Evolutionary conservation across 345 rosid genomes (phyloP), one percentile per base, ranked within the genome.

Genomic region (Rubroshorea leprosula): DNA sequence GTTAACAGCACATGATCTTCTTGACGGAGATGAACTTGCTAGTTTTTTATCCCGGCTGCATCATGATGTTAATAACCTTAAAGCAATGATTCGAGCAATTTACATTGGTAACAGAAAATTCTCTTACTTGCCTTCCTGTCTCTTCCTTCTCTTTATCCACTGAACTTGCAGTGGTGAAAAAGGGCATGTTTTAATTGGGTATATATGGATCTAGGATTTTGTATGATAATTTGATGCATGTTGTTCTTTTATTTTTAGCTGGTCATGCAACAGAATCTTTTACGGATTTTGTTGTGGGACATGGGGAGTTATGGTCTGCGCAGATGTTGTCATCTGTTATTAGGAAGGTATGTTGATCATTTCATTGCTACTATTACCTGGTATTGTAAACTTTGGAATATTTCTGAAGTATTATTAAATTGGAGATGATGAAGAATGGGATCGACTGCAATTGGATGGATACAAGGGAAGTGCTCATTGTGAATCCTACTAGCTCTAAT

Each of bases 291-390:
- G 96, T 94, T 51, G 96, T 75, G 0, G 99, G 99, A 70, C 89
- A 94, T 59, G 96, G 99, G 35, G 99, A 94, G 72, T 75, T 94
- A 52, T 94, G 99, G 99, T 83, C 97, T 54, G 97, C 97, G 44
- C 97, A 87, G 75, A 68, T 94, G 79, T 69, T 94, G 57, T 84
- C 97, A 51, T 74, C 64, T 66, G 83, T 85, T 64, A 74, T 94
- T 51, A 83, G 81, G 78, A 81, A 87, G 99, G 96, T 91, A n/a
- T 48, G 49, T 61, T 53, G 31, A 21, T 25, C 13, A 41, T 57
- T 55, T 35, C 15, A 51, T 61, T 16, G 11, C 45, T 63, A 53
- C 23, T 55, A 26, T 26, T 47, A 55, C 26, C 41, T 11, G 43
- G 18, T 49, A 51, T 10, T 58, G 15, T 19, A 52, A 5, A 29